A percentile compares a stretch with the other conserved stretches of the same genome.
Evolutionary conservation across 1,284 basidiomycete genomes (phyloP).

Genomic region (Malassezia globosa): DNA sequence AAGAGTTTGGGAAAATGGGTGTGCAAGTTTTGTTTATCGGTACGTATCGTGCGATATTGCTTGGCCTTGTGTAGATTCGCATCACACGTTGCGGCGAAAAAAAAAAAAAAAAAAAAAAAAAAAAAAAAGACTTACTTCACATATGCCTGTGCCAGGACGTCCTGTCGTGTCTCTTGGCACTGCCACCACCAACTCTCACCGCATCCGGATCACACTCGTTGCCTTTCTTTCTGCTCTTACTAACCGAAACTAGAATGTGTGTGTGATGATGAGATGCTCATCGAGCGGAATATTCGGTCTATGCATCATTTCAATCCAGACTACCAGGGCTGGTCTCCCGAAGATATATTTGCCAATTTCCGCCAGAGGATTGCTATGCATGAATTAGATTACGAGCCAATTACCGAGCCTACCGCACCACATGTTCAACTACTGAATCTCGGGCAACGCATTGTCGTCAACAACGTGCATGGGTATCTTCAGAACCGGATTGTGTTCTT

Average conservation of each 20-base stretch:
- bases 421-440: constrained; percentile 95
- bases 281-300: constrained; percentile 75
- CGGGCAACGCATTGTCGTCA: constrained; percentile 49
- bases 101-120: too few species aligned
- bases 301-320: constrained; percentile 43
- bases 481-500: constrained; percentile 89
- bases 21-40: constrained; percentile 83
- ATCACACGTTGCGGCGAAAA: too few species aligned
- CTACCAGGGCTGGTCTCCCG: constrained; percentile 86
- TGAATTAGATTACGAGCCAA: constrained; percentile 75
- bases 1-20: constrained; percentile 63
- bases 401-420: constrained; percentile 62
- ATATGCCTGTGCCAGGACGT: too few species aligned
- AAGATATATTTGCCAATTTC: constrained; percentile 82
- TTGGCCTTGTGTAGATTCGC: background rate
- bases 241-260: constrained; percentile 45
- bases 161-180: too few species aligned
- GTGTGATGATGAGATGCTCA: constrained; percentile 63
- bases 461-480: constrained; percentile 73
- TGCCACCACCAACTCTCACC: too few species aligned
- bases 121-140: too few species aligned
- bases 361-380: constrained; percentile 77
- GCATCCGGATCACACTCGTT: background rate
- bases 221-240: constrained; percentile 5
- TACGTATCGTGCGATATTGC: constrained; percentile 55